Base-by-base conservation (phyloP, 306 rosid genomes). In the Sindora glabra region DNA sequence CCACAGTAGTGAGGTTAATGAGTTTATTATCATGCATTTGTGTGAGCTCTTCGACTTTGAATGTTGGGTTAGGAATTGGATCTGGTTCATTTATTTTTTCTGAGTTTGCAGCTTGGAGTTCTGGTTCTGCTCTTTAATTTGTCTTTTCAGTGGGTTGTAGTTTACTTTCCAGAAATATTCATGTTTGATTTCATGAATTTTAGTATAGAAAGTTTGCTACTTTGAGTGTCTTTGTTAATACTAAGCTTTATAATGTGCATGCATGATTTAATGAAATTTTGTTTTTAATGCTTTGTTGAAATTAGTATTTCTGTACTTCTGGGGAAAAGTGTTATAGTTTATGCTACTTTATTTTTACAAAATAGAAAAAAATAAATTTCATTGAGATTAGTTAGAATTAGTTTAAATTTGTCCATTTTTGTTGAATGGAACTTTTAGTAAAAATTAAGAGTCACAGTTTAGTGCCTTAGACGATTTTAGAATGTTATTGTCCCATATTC, bases 61-160 rank as follows among this genome's bases (percentile, higher is more conserved):
- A 32, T 17, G 50, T 25, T 14, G 53, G 34, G 59, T 53, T 59
- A 30, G 38, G 54, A 78, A 48, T 47, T 62, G 71, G 78, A 73
- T 69, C 77, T 73, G 79, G 14, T 67, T 47, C 39, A 48, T 38
- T 62, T 3, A 16, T 51, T 42, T n/a, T 12, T 74, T 13, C 11
- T 29, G 70, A 45, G 27, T 62, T 48, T 62, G 17, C 32, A 27
- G 37, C 57, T n/a, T n/a, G n/a, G n/a, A n/a, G n/a, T n/a, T n/a
- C n/a, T n/a, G n/a, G n/a, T n/a, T 14, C 52, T 7, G 14, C 36
- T n/a, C 49, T 48, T 17, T 19, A 54, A 48, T 51, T 73, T 10
- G 45, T 52, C 15, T 13, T 34, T 40, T 58, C n/a, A n/a, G n/a
- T n/a, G n/a, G n/a, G n/a, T n/a, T 36, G 23, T 25, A 18, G 42